These are phyloP conservation scores for Kodamaea sp. DNA, from an alignment of 1,139 yeast species.

Conservation along the genomic window DNA sequence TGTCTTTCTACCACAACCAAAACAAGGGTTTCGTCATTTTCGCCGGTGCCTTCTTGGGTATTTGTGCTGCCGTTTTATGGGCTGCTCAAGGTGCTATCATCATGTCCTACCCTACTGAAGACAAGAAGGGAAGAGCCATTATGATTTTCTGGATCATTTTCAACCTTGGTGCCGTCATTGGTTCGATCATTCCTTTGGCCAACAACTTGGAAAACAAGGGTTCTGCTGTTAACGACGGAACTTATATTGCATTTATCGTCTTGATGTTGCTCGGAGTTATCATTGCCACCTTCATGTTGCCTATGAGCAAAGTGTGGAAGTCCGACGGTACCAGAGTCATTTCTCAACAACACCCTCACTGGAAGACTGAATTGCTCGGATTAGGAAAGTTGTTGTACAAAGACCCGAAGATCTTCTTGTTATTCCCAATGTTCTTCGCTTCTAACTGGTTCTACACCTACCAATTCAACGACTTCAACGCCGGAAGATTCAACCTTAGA, in stretches of 20 bases:
- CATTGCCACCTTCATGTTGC: constrained; percentile 50
- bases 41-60: constrained; percentile 61
- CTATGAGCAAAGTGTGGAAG: constrained; percentile 51
- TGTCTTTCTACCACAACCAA: constrained; percentile 48
- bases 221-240: constrained; percentile 50
- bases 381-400: constrained; percentile 39
- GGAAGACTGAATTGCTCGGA: constrained; percentile 47
- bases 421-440: constrained; percentile 64
- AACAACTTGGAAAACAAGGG: constrained; percentile 41
- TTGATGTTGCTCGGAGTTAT: constrained; percentile 52
- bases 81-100: constrained; percentile 62
- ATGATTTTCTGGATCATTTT: constrained; percentile 64
- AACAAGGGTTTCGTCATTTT: constrained; percentile 57
- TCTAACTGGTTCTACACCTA: constrained; percentile 69
- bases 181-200: constrained; percentile 57
- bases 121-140: constrained; percentile 54
- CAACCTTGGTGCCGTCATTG: constrained; percentile 64
- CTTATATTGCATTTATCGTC: constrained; percentile 58
- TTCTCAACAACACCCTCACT: constrained; percentile 46
- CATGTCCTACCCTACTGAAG: constrained; percentile 60
- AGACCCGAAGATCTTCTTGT: constrained; percentile 48
- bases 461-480: constrained; percentile 60
- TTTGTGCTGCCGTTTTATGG: constrained; percentile 61
- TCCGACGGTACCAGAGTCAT: constrained; percentile 54
- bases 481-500: constrained; percentile 56